Percentiles rank a stretch among this genome's conserved stretches.
phyloP scores from a whole-genome alignment of 345 rosid species.

The Schrenkiella parvula region DNA sequence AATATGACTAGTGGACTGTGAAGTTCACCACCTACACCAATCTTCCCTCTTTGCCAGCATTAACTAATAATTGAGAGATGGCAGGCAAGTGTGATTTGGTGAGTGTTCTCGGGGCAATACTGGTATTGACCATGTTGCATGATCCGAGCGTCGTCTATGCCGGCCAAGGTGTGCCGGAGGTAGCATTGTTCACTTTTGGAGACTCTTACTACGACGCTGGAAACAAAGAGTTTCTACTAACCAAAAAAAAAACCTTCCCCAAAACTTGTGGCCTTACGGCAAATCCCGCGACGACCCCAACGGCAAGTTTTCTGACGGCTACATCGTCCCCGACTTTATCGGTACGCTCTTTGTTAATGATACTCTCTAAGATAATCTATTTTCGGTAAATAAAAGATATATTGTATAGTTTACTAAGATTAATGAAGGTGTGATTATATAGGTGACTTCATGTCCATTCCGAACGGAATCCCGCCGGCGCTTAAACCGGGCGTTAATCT shows the following conservation, averaged over 20 bases:
- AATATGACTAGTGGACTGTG: not conserved
- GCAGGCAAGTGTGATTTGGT: not conserved
- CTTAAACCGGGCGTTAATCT: not conserved
- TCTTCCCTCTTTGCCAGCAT: not conserved
- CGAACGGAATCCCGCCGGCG: slow-evolving; percentile 19
- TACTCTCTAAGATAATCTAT: not conserved
- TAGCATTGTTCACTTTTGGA: slow-evolving; percentile 25
- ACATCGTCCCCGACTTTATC: slow-evolving; percentile 35
- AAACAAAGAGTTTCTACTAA: slow-evolving; percentile 7
- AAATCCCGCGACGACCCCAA: slow-evolving; percentile 27
- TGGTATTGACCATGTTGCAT: not conserved
- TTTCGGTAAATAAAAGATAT: not conserved
- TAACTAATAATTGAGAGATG: slow-evolving; percentile 11
- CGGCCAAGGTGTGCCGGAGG: slow-evolving; percentile 3
- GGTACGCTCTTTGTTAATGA: slow-evolving; percentile 15
- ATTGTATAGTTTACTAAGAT: not conserved
- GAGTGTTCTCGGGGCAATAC: not conserved
- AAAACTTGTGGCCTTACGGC: slow-evolving; percentile 35
- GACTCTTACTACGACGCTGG: slow-evolving; percentile 29
- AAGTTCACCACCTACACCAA: not conserved
- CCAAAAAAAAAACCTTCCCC: not conserved
- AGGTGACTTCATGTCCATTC: slow-evolving; percentile 29
- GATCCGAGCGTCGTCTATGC: slow-evolving; percentile 7
- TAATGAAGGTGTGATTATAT: not conserved
- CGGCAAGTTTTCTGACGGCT: slow-evolving; percentile 38